phyloP scores from a whole-genome alignment of 257 asterid genomes.

The Fraxinus pennsylvanica region DNA sequence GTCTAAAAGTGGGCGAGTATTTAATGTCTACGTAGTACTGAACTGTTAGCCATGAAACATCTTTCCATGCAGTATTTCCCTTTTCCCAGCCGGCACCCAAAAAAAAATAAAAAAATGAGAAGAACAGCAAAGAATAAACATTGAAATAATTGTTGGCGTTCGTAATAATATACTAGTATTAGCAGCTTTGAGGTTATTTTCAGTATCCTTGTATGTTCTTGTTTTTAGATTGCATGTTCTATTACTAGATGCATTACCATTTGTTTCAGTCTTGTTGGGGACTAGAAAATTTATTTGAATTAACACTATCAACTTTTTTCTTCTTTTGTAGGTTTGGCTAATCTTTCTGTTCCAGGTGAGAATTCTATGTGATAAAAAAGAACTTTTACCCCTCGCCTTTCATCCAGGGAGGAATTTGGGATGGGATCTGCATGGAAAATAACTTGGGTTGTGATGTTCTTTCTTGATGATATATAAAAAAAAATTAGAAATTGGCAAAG shows the following conservation, averaged over 20 bases:
- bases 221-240: not conserved
- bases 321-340: slow-evolving; percentile 76
- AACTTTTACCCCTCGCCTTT: not conserved
- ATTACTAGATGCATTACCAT: not conserved
- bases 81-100: not conserved
- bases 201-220: not conserved
- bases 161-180: not conserved
- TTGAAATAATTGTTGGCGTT: not conserved
- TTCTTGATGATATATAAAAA: not conserved
- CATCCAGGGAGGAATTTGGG: slow-evolving; percentile 6
- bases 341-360: slow-evolving; percentile 78
- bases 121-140: not conserved
- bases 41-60: not conserved
- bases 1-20: not conserved
- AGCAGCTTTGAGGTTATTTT: not conserved
- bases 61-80: not conserved
- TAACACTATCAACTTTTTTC: slow-evolving; percentile 26
- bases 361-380: slow-evolving; percentile 7
- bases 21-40: not conserved
- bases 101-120: too few relatives aligned
- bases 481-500: not conserved
- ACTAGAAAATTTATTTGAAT: slow-evolving; percentile 12
- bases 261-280: slow-evolving; percentile 13
- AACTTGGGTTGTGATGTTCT: not conserved
- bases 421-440: not conserved